Evolutionary conservation across 75 land plant species (phyloP), one percentile per base, ranked within the genome.

Genomic region (Pinus taeda): DNA sequence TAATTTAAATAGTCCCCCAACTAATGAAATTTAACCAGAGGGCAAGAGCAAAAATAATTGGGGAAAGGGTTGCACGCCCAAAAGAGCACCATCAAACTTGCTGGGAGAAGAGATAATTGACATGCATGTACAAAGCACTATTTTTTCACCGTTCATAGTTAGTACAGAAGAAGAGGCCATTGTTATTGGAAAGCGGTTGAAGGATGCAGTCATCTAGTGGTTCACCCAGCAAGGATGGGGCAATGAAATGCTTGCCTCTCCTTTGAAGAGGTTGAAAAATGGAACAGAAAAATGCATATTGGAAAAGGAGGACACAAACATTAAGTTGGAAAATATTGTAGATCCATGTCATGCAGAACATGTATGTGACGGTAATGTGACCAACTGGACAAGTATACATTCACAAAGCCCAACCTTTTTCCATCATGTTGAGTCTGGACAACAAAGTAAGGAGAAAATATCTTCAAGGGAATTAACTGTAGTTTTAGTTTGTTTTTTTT

Each of bases 41-140:
- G 8, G 71, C n/a, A 45, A 15, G 45, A 39, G 45, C 71, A 69
- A 69, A 69, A 69, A 69, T 18, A 69, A 33, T 53, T 7, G 53
- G 71, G 53, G 71, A 9, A 69, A 69, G 71, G 42, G 71, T 39
- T 42, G 71, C 45, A 69, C 71, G 2, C 71, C 71, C 18, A 69
- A 39, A 69, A 69, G 71, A 20, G 39, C 39, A 17, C 71, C 71
- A 39, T 69, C 71, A 39, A 39, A 69, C 39, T 69, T 69, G 71
- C 9, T 69, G 20, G 8, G 45, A 1, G 71, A 69, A 13, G 71
- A 69, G 18, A 39, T 17, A 17, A 45, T 9, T 2, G 22, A 69
- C 36, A 37, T 69, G 37, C 39, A 20, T 21, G 9, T 37, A 18
- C 45, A 69, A 39, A 39, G 39, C 42, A 69, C 20, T 21, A 69